phyloP scores from a whole-genome alignment of 495 filamentous ascomycete species.

The Glonium stellatum region DNA sequence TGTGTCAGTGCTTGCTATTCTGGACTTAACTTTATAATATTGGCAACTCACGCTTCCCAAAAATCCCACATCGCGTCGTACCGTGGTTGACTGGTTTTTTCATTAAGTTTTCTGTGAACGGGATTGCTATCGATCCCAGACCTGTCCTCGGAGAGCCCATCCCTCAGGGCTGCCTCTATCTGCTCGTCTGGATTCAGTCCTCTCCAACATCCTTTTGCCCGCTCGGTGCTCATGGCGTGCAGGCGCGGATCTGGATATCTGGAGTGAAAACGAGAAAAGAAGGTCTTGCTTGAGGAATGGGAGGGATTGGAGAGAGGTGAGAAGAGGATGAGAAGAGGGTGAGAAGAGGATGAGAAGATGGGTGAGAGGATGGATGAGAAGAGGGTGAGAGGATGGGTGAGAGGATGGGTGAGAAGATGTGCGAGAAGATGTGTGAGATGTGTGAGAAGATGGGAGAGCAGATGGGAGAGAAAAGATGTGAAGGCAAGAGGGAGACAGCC shows the following conservation, averaged over 20 bases:
- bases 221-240: background rate
- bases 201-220: background rate
- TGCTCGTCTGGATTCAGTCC: background rate
- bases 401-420: too few relatives aligned
- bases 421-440: background rate
- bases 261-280: background rate
- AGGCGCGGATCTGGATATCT: background rate
- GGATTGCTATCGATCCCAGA: background rate
- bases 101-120: background rate
- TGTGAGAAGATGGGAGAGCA: background rate
- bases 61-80: background rate
- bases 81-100: background rate
- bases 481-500: background rate
- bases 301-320: background rate
- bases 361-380: background rate
- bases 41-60: background rate
- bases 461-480: background rate
- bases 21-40: background rate
- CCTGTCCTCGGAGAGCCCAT: background rate
- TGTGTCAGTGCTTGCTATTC: slow-evolving; percentile 1
- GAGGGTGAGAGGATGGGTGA: background rate
- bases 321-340: background rate
- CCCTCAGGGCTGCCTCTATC: background rate
- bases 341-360: background rate
- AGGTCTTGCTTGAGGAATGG: background rate